These are phyloP conservation scores for Conoideocrella luteorostrata DNA, from an alignment of 2,329 filamentous ascomycete species.

Conservation along the genomic window DNA sequence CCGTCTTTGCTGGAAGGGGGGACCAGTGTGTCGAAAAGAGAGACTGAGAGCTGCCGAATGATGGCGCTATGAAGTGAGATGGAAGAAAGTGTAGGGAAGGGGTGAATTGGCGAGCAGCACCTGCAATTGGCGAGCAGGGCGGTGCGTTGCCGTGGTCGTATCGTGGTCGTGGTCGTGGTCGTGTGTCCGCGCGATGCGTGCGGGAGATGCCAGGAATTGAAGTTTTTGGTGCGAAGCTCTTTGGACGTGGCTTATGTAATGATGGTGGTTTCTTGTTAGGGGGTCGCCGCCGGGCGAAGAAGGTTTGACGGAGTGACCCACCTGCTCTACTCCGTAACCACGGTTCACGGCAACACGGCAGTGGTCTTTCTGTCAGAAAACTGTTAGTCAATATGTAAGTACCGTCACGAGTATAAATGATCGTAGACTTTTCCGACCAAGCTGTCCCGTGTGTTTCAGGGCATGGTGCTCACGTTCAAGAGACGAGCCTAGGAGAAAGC, in stretches of 20 bases:
- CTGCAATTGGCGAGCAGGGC: background rate
- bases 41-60: background rate
- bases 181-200: background rate
- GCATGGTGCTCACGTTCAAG: no score
- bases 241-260: background rate
- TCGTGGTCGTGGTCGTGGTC: slow-evolving; percentile 1
- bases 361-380: no score
- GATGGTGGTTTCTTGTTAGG: background rate
- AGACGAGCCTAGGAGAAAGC: no score
- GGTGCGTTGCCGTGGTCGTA: slow-evolving; percentile 2
- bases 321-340: no score
- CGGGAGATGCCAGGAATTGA: background rate
- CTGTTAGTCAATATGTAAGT: no score
- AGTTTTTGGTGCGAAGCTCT: slow-evolving; percentile 5
- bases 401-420: no score
- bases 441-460: no score
- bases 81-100: no score
- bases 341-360: no score
- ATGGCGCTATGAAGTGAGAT: background rate
- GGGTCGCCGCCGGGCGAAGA: background rate
- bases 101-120: background rate
- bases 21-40: background rate
- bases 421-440: no score
- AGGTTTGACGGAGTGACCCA: no score
- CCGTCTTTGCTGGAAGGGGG: no score